phyloP scores from a whole-genome alignment of 169 alveolate genomes.

The Theileria parva region DNA sequence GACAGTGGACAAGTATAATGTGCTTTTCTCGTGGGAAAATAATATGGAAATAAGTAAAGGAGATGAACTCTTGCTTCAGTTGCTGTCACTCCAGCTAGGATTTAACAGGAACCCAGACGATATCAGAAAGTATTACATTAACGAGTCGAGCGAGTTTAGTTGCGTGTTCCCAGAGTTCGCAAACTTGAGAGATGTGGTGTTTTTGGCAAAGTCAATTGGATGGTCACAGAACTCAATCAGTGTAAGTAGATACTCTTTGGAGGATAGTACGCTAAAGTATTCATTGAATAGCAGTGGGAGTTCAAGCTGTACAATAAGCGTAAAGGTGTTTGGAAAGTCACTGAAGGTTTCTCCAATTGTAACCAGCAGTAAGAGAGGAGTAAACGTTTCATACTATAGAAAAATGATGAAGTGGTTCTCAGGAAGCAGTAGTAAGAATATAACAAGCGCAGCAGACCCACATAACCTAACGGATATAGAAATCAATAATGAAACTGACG shows the following conservation, averaged over 20 bases:
- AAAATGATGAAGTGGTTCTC: constrained; percentile 62
- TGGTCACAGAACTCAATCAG: constrained; percentile 47
- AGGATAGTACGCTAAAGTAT: constrained; percentile 60
- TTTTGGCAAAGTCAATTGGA: constrained; percentile 55
- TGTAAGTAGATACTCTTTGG: constrained; percentile 49
- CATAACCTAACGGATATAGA: constrained; percentile 55
- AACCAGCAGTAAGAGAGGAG: constrained; percentile 23
- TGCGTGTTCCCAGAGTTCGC: constrained; percentile 63
- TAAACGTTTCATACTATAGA: constrained; percentile 45
- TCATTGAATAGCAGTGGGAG: constrained; percentile 25
- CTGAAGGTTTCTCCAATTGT: constrained; percentile 47
- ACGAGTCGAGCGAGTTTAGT: constrained; percentile 49
- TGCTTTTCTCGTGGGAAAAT: constrained; percentile 55
- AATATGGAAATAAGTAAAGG: constrained; percentile 49
- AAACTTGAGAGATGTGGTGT: constrained; percentile 55
- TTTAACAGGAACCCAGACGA: constrained; percentile 45
- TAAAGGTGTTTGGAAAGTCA: constrained; percentile 59
- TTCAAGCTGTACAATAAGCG: constrained; percentile 25
- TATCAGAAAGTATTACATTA: constrained; percentile 35
- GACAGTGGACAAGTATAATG: constrained; percentile 40
- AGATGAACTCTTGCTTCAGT: constrained; percentile 53
- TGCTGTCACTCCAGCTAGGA: constrained; percentile 47
- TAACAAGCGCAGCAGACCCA: constrained; percentile 59
- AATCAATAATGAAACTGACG: constrained; percentile 78
- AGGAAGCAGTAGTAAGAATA: constrained; percentile 30